These are phyloP conservation scores for Stephanodiscus minutulus DNA, from an alignment of 108 stramenopile genomes.

Conservation along the genomic window DNA sequence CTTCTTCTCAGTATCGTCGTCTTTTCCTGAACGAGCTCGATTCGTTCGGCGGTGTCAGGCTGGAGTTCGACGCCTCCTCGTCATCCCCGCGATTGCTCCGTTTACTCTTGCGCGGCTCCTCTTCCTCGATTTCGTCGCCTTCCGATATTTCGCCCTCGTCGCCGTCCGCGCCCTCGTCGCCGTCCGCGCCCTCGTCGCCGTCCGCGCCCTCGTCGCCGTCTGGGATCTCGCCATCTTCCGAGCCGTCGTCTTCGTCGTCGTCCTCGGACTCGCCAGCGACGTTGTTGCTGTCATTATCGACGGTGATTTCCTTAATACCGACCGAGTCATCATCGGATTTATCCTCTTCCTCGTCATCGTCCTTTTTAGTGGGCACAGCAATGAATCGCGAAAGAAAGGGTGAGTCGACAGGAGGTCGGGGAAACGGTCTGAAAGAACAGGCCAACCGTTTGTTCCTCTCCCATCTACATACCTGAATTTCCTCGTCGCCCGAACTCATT, in stretches of 20 bases:
- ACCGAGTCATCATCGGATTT: conserved; percentile 22
- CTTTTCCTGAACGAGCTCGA: conserved; percentile 15
- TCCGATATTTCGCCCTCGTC: conserved; percentile 30
- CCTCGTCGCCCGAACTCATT: conserved; percentile 22
- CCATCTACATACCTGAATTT: conserved; percentile 25
- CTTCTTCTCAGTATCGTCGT: conserved; percentile 33
- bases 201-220: conserved; percentile 27
- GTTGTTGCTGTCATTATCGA: conserved; percentile 35
- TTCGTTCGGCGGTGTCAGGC: conserved; percentile 40
- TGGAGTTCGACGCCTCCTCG: conserved; percentile 23
- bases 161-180: conserved; percentile 4
- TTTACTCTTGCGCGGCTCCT: conserved; percentile 23
- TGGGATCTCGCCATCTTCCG: conserved; percentile 29
- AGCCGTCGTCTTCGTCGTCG: conserved; percentile 15
- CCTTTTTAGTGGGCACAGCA: conserved; percentile 5
- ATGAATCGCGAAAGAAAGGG: not conserved
- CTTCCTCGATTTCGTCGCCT: conserved; percentile 38
- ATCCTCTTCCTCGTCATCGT: conserved; percentile 19
- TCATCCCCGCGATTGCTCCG: conserved; percentile 12
- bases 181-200: conserved; percentile 27
- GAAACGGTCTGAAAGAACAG: not conserved
- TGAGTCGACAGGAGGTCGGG: not conserved
- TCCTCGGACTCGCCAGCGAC: conserved; percentile 33
- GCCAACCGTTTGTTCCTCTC: not conserved
- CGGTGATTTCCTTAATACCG: conserved; percentile 46